Evolutionary conservation across 495 filamentous ascomycete species (phyloP), one percentile per base, ranked within the genome.

Genomic region (Oidiodendron maius): DNA sequence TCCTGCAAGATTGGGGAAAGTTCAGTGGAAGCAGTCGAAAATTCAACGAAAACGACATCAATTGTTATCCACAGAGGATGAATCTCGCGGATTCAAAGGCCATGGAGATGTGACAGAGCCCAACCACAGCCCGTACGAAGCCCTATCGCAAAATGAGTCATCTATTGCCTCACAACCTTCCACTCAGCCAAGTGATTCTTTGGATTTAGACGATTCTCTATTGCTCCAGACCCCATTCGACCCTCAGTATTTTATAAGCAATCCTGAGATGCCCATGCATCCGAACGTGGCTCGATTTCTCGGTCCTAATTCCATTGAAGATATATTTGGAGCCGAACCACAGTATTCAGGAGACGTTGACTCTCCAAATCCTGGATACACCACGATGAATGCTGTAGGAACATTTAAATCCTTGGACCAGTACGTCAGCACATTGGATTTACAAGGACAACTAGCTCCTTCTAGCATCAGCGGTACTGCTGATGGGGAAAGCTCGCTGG

Each of bases 381-480:
- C 11, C 24, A 15, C 28, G 9, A 48, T 22, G 18, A 10, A 9
- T 48, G 23, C 21, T 45, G 26, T 23, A 30, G 35, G 40, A 40
- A 25, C 8, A 15, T 30, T 48, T 26, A 23, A 40, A 34, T 48
- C 46, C 40, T 23, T 48, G 20, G 46, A 48, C 32, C 46, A 48
- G 46, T 48, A 48, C 40, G 46, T 48, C 18, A 48, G 46, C 36
- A 40, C 36, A 21, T 41, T 48, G 35, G 46, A 48, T 22, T 10
- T 48, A 25, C 46, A 48, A 23, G 34, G 34, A 23, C 37, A n/a
- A n/a, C 35, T 16, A 26, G 9, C 25, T 20, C 16, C 28, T 41
- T 4, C 28, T 40, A 36, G 35, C 28, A 48, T 40, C 16, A 28
- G 17, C 21, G 30, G 4, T 18, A 4, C 22, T 45, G 23, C 23